Percentiles rank a stretch among this genome's conserved stretches.
phyloP scores from a whole-genome alignment of 2,329 filamentous ascomycete genomes.

The Albifimbria verrucaria region DNA sequence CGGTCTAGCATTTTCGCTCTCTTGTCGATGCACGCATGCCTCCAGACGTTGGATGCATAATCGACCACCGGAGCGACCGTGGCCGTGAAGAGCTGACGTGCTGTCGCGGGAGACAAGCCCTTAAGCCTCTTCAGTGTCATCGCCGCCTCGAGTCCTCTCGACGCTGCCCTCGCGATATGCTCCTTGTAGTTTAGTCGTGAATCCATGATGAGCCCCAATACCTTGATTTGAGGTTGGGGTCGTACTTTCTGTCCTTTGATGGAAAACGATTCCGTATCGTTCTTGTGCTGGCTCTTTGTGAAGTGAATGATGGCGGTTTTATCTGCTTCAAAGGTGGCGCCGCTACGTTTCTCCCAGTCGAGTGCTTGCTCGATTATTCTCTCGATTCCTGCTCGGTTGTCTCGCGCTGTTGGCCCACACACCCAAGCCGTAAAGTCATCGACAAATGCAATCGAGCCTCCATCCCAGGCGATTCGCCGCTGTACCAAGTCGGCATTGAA shows the following conservation, averaged over 20 bases:
- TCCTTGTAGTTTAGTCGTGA: constrained; percentile 9
- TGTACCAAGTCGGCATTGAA: constrained; percentile 2
- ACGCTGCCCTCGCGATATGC: constrained; percentile 9
- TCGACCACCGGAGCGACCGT: constrained; percentile 18
- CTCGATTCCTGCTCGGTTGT: constrained; percentile 18
- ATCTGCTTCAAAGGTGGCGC: constrained; percentile 19
- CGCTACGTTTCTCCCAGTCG: constrained; percentile 12
- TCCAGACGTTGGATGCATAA: constrained; percentile 19
- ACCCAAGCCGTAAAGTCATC: constrained; percentile 13
- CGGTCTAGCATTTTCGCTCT: constrained; percentile 2
- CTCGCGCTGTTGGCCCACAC: constrained; percentile 13
- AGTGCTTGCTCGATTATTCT: constrained; percentile 17
- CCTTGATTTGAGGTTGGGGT: neutral
- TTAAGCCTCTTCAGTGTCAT: constrained; percentile 9
- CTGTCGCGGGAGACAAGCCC: constrained; percentile 5
- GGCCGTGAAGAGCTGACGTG: constrained; percentile 9
- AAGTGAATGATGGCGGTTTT: constrained; percentile 21
- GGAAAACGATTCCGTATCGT: constrained; percentile 4
- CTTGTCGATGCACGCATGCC: constrained; percentile 14
- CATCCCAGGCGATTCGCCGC: neutral
- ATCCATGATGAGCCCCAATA: constrained; percentile 15
- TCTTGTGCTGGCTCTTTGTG: constrained; percentile 8
- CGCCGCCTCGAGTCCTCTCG: constrained; percentile 10
- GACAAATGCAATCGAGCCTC: constrained; percentile 2
- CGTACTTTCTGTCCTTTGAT: constrained; percentile 8